Evolutionary conservation across 495 filamentous ascomycete species (phyloP).

Genomic region (Aeminium ludgeri): DNA sequence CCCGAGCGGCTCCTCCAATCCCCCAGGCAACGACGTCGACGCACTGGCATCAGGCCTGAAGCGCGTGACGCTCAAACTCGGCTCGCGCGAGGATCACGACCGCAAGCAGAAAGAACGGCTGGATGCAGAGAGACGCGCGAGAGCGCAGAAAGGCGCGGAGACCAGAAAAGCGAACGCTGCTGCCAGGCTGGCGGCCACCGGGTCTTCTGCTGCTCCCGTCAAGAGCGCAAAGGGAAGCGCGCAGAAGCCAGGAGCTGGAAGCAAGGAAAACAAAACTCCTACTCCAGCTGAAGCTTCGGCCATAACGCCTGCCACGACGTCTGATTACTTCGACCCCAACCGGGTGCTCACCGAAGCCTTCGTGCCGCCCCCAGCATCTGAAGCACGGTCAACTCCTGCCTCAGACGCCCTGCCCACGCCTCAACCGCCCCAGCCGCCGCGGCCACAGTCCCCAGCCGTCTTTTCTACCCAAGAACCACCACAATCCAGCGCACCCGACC

Average conservation of each 20-base stretch:
- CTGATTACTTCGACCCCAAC: background rate
- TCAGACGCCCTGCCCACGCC: too few species aligned
- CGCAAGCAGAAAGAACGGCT: conserved; percentile 30
- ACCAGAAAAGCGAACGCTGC: conserved; percentile 14
- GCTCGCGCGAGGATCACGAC: conserved; percentile 54
- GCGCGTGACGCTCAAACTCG: conserved; percentile 54
- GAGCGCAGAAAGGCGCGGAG: conserved; percentile 14
- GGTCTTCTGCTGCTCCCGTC: background rate
- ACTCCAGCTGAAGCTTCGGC: background rate
- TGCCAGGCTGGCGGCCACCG: conserved; percentile 10
- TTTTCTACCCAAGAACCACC: too few species aligned
- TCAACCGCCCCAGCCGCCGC: too few species aligned
- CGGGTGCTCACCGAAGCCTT: background rate
- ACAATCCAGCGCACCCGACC: too few species aligned
- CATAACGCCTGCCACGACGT: background rate
- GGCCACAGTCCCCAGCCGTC: too few species aligned
- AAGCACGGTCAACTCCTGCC: background rate
- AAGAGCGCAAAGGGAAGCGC: background rate
- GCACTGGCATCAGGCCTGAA: conserved; percentile 49
- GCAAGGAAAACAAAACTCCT: background rate
- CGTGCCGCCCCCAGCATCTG: background rate
- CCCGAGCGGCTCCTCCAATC: conserved; percentile 9
- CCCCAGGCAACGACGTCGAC: conserved; percentile 37
- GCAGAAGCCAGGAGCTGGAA: background rate
- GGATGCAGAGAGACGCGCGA: conserved; percentile 10